phyloP scores from a whole-genome alignment of 805 yeast genomes.

The Lachancea kluyveri region DNA sequence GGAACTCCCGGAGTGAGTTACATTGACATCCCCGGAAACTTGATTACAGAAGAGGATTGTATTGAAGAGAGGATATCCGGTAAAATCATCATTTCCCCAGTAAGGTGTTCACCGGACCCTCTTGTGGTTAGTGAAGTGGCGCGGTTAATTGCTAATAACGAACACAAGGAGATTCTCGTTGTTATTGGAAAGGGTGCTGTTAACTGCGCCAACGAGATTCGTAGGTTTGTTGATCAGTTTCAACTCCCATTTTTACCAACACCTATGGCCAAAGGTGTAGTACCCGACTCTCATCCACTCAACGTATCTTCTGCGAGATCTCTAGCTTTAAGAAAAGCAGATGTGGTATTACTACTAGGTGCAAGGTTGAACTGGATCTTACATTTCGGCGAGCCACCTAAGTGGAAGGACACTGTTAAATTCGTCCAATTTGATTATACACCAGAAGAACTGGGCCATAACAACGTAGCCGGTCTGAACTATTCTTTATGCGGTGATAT shows the following conservation, averaged over 20 bases:
- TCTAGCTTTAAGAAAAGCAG: constrained; percentile 48
- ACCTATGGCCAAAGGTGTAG: constrained; percentile 74
- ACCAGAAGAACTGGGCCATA: constrained; percentile 47
- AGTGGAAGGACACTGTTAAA: constrained; percentile 39
- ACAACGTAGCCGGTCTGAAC: constrained; percentile 30
- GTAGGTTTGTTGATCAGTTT: constrained; percentile 37
- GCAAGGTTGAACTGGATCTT: constrained; percentile 71
- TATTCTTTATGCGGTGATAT: constrained; percentile 55
- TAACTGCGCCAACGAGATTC: constrained; percentile 34
- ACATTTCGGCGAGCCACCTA: constrained; percentile 58
- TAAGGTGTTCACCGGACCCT: constrained; percentile 15
- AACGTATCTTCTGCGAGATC: constrained; percentile 64
- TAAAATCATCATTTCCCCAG: constrained; percentile 5
- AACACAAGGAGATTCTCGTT: constrained; percentile 45
- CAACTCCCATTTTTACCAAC: constrained; percentile 59
- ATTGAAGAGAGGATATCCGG: constrained; percentile 5
- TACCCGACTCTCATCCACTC: constrained; percentile 40
- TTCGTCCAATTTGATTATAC: constrained; percentile 53
- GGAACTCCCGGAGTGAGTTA: constrained; percentile 60
- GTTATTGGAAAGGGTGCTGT: constrained; percentile 67
- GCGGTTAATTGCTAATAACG: constrained; percentile 19
- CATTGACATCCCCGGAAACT: constrained; percentile 58
- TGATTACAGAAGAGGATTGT: constrained; percentile 32
- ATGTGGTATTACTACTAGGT: constrained; percentile 54
- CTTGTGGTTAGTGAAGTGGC: constrained; percentile 29